Conservation (phyloP, 1,139 yeast genomes). For the Blastobotrys persicus region DNA sequence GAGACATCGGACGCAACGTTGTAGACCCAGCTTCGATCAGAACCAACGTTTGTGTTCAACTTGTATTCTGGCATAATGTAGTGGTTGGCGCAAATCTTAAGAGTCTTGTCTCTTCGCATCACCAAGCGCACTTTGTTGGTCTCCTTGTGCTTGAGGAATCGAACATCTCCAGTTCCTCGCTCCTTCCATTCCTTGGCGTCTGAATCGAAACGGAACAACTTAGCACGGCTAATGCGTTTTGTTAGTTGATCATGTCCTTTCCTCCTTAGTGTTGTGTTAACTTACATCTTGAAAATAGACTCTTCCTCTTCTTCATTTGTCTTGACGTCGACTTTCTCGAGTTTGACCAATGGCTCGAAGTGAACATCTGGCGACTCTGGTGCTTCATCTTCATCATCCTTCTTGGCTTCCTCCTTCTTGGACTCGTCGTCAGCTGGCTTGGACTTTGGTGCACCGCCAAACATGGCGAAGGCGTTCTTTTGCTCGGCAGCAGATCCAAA, state of each 20-base stretch:
- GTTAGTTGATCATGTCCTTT: neutral
- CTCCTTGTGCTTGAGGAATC: conserved; percentile 84
- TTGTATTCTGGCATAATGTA: conserved; percentile 73
- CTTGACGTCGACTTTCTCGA: conserved; percentile 94
- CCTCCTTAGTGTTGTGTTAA: conserved; percentile 27
- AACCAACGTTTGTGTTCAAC: conserved; percentile 90
- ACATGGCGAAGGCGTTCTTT: conserved; percentile 17
- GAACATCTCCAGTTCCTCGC: conserved; percentile 98
- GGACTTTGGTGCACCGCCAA: conserved; percentile 28
- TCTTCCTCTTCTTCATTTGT: conserved; percentile 97
- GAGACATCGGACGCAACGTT: conserved; percentile 90
- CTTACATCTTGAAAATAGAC: conserved; percentile 65
- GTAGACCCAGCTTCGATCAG: conserved; percentile 98
- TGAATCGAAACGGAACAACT: conserved; percentile 83
- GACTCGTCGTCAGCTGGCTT: conserved; percentile 22
- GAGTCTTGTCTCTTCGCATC: conserved; percentile 98
- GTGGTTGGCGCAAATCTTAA: conserved; percentile 97
- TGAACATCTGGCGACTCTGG: conserved; percentile 94
- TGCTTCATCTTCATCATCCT: conserved; percentile 47
- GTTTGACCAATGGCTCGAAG: conserved; percentile 92
- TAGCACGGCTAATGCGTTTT: conserved; percentile 59
- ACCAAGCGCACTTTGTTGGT: conserved; percentile 80
- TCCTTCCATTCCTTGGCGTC: conserved; percentile 93
- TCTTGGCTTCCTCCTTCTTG: conserved; percentile 20
- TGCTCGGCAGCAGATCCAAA: conserved; percentile 11